Conservation (phyloP, 331 rosid genomes). For the Telfairia occidentalis region DNA sequence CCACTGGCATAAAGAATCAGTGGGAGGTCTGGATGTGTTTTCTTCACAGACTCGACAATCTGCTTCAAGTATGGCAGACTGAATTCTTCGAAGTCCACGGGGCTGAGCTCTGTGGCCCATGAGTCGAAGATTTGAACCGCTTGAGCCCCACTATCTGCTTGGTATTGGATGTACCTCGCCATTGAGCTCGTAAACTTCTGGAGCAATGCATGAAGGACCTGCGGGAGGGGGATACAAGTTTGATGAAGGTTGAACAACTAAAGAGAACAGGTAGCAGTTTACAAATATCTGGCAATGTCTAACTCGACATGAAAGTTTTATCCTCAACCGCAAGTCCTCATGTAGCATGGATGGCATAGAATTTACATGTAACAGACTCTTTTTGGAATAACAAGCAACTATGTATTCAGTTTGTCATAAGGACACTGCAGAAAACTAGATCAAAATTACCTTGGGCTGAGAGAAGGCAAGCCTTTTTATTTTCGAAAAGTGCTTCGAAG, state of each 20-base stretch:
- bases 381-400: background rate
- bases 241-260: background rate
- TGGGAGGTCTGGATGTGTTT: slow-evolving; percentile 77
- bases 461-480: slow-evolving; percentile 93
- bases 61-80: slow-evolving; percentile 91
- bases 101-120: slow-evolving; percentile 86
- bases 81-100: slow-evolving; percentile 81
- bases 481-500: slow-evolving; percentile 85
- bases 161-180: slow-evolving; percentile 56
- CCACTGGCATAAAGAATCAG: slow-evolving; percentile 95
- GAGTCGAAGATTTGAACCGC: slow-evolving; percentile 96
- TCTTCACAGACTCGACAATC: slow-evolving; percentile 67
- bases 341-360: background rate
- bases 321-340: background rate
- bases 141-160: slow-evolving; percentile 97
- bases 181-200: slow-evolving; percentile 46
- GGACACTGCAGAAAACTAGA: background rate
- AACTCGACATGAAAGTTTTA: background rate
- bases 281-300: background rate
- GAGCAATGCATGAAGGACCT: slow-evolving; percentile 52
- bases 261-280: background rate
- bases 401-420: background rate
- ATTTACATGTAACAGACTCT: background rate
- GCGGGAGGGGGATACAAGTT: background rate
- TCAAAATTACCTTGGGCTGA: slow-evolving; percentile 45